phyloP scores from a whole-genome alignment of 805 yeast species.

The Priceomyces melissophilus region DNA sequence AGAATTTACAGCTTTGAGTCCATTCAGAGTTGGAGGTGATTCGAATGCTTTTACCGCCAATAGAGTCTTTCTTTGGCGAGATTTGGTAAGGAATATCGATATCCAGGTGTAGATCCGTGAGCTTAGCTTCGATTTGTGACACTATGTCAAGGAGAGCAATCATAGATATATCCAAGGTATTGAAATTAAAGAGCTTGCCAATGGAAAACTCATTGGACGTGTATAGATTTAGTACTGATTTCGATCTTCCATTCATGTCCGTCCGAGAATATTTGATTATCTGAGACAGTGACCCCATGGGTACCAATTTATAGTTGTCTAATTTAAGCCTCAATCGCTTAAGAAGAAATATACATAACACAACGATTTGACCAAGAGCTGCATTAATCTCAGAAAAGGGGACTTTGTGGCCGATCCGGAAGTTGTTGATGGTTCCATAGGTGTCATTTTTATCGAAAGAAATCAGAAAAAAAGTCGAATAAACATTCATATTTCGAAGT shows the following conservation, averaged over 20 bases:
- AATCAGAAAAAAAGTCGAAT: slow-evolving; percentile 77
- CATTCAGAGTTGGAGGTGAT: slow-evolving; percentile 75
- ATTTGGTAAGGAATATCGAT: slow-evolving; percentile 75
- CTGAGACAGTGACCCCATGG: slow-evolving; percentile 81
- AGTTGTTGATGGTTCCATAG: slow-evolving; percentile 84
- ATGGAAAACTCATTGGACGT: slow-evolving; percentile 72
- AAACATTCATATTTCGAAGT: slow-evolving; percentile 74
- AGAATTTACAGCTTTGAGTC: slow-evolving; percentile 84
- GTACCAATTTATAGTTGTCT: slow-evolving; percentile 61
- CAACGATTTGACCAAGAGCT: slow-evolving; percentile 80
- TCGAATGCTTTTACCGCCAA: slow-evolving; percentile 75
- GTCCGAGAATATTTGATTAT: slow-evolving; percentile 52
- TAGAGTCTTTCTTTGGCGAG: slow-evolving; percentile 51
- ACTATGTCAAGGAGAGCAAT: slow-evolving; percentile 68
- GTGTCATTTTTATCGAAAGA: slow-evolving; percentile 66
- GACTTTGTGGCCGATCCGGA: slow-evolving; percentile 72
- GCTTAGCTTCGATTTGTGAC: slow-evolving; percentile 43
- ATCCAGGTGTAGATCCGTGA: slow-evolving; percentile 46
- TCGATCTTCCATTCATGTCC: slow-evolving; percentile 19
- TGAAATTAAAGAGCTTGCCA: slow-evolving; percentile 68
- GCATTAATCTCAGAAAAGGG: slow-evolving; percentile 93
- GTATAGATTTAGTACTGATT: slow-evolving; percentile 52
- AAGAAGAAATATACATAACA: slow-evolving; percentile 63
- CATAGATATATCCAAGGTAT: slow-evolving; percentile 77
- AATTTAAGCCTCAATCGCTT: slow-evolving; percentile 54